Conservation (phyloP, 2,329 filamentous ascomycete genomes). For the Penicillium griseofulvum region DNA sequence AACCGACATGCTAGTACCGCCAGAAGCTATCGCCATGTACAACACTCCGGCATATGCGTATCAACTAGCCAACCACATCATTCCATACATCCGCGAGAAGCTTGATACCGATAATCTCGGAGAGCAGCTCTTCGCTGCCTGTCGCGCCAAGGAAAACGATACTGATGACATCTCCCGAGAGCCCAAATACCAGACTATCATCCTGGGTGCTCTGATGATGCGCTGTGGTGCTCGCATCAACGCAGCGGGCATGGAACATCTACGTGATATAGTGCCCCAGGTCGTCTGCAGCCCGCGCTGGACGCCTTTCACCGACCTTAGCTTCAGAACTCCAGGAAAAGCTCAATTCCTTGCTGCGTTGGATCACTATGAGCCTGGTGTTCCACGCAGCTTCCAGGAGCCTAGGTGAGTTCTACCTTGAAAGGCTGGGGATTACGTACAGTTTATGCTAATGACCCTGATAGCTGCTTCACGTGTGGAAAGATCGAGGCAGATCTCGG, state of each 20-base stretch:
- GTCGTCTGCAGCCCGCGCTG: neutral
- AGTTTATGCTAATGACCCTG: neutral
- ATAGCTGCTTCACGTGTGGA: conserved; percentile 7
- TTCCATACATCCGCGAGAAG: conserved; percentile 1
- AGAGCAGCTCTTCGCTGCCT: neutral
- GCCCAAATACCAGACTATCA: conserved; percentile 1
- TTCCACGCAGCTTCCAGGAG: conserved; percentile 1
- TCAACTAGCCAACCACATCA: neutral
- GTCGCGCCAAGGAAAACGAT: neutral
- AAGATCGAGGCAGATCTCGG: conserved; percentile 1
- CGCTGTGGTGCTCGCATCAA: neutral
- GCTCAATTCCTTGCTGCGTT: conserved; percentile 8
- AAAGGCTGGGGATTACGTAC: no score
- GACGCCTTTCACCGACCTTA: neutral
- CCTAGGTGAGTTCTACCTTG: neutral
- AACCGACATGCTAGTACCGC: neutral
- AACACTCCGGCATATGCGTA: neutral
- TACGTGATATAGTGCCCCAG: neutral
- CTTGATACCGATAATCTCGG: neutral
- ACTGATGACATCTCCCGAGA: neutral
- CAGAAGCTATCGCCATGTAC: neutral
- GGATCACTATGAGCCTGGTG: conserved; percentile 1
- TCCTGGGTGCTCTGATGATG: conserved; percentile 6
- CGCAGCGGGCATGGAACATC: neutral
- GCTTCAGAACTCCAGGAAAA: conserved; percentile 1